Evolutionary conservation across 495 filamentous ascomycete species (phyloP), one percentile per base, ranked within the genome.

Genomic region (Penicillium silybi): DNA sequence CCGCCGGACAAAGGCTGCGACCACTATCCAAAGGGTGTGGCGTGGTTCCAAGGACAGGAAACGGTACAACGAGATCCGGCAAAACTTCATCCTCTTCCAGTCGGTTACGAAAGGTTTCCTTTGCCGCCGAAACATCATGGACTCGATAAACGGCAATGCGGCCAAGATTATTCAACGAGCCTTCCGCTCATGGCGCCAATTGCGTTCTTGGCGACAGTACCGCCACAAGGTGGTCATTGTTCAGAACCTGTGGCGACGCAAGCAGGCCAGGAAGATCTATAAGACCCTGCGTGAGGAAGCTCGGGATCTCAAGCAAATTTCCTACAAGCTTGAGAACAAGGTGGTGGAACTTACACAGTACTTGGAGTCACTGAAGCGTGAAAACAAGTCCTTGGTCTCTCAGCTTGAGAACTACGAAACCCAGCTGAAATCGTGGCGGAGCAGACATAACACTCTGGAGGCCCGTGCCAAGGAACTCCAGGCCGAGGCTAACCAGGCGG

Each of bases 291-390:
- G 95, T 44, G 92, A 95, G 68, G 95, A 98, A 67, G 92, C 93
- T 35, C 87, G 95, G 62, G 93, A 98, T 78, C 82, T 98, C 59
- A 96, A 96, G 75, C 90, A 97, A 68, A 98, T 98, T 57, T 97
- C 92, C 13, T 97, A 97, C 75, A 97, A 95, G 76, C 72, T 98
- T 62, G 95, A 97, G 77, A 97, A 97, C 78, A 97, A 98, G 81
- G 93, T 98, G 48, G 89, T 97, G 47, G 95, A 99, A 73, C 77
- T 99, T 58, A 99, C 95, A 9, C 95, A 99, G 69, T 87, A 87
- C 45, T 68, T 97, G 65, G 91, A 92, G 61, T 85, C 89, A 26
- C 84, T 97, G 79, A 95, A 95, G 75, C 78, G 81, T 40, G 88
- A 96, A 68, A 97, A 97, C 78, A 96, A 92, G 75, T 80, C 82